Percentiles rank a stretch among this genome's conserved stretches.
Conservation (phyloP, 495 filamentous ascomycete genomes). For the Delitschia confertaspora region DNA sequence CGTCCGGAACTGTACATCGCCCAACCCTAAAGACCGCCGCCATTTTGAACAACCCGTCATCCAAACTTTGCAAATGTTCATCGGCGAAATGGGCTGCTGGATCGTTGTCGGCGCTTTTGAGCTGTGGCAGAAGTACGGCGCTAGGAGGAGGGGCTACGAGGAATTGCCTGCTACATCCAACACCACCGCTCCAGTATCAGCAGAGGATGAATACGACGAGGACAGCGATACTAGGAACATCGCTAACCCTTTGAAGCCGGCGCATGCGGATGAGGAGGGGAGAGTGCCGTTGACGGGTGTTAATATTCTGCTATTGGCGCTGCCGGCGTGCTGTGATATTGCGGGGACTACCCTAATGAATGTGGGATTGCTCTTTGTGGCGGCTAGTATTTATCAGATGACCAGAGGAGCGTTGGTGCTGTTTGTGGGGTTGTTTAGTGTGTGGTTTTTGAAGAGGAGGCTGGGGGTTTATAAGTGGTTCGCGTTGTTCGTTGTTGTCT, state of each 20-base stretch:
- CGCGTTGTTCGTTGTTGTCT: constrained; percentile 73
- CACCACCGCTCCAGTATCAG: no score
- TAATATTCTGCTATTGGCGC: constrained; percentile 65
- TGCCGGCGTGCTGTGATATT: constrained; percentile 90
- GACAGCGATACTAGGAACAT: constrained; percentile 32
- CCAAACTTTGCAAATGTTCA: constrained; percentile 91
- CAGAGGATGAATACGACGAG: constrained; percentile 10
- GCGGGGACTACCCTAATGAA: constrained; percentile 95
- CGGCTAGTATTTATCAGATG: constrained; percentile 97
- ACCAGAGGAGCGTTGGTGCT: constrained; percentile 87
- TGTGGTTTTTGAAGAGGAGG: constrained; percentile 72
- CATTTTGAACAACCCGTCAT: constrained; percentile 92
- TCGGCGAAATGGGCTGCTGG: constrained; percentile 90
- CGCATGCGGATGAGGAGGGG: constrained; percentile 36
- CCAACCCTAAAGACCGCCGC: constrained; percentile 55
- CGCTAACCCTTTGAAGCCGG: constrained; percentile 42
- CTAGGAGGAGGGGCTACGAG: constrained; percentile 53
- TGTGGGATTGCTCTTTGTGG: constrained; percentile 84
- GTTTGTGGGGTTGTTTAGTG: constrained; percentile 92
- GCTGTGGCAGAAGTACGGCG: constrained; percentile 52
- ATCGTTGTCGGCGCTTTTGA: constrained; percentile 62
- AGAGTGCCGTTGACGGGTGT: constrained; percentile 54
- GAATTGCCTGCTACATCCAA: constrained; percentile 39
- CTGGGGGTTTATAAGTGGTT: constrained; percentile 82
- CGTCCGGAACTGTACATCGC: constrained; percentile 75